Percentiles rank a stretch among this genome's conserved stretches.
These are phyloP conservation scores for Paraphoma sp. DNA, from an alignment of 2,329 filamentous ascomycete species.

Conservation along the genomic window DNA sequence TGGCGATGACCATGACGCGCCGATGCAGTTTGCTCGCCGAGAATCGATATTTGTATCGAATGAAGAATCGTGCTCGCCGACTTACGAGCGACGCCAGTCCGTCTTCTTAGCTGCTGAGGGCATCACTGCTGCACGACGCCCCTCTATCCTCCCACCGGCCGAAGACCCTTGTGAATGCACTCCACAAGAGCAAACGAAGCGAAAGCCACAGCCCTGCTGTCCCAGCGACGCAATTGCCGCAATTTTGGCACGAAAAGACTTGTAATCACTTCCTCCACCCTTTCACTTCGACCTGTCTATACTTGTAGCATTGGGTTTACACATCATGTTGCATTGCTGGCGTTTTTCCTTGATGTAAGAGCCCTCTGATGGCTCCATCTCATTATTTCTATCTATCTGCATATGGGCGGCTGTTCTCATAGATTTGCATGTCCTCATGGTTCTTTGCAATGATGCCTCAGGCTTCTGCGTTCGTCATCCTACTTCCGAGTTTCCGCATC, in stretches of 20 bases:
- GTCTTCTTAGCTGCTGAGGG: slow-evolving; percentile 17
- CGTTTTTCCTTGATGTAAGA: slow-evolving; percentile 30
- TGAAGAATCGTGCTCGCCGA: slow-evolving; percentile 14
- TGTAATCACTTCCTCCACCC: neutral
- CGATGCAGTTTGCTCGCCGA: slow-evolving; percentile 19
- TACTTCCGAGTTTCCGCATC: neutral
- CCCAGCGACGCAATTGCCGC: slow-evolving; percentile 36
- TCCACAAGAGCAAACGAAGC: slow-evolving; percentile 18
- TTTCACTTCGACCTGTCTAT: slow-evolving; percentile 29
- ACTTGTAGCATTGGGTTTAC: slow-evolving; percentile 27
- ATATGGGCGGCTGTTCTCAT: neutral
- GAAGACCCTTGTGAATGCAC: slow-evolving; percentile 22
- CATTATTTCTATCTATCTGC: neutral
- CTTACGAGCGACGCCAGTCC: slow-evolving; percentile 16
- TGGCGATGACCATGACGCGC: slow-evolving; percentile 13
- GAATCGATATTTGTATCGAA: slow-evolving; percentile 12
- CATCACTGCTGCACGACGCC: slow-evolving; percentile 17
- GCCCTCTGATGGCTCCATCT: slow-evolving; percentile 30
- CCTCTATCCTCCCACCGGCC: slow-evolving; percentile 20
- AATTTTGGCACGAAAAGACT: slow-evolving; percentile 29
- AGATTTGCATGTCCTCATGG: neutral
- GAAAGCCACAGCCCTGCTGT: slow-evolving; percentile 24
- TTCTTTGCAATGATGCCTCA: neutral
- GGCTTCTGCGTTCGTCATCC: neutral
- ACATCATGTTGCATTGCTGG: slow-evolving; percentile 24